Base-by-base conservation (phyloP, 2,329 filamentous ascomycete species). In the Ascocoryne sarcoides region DNA sequence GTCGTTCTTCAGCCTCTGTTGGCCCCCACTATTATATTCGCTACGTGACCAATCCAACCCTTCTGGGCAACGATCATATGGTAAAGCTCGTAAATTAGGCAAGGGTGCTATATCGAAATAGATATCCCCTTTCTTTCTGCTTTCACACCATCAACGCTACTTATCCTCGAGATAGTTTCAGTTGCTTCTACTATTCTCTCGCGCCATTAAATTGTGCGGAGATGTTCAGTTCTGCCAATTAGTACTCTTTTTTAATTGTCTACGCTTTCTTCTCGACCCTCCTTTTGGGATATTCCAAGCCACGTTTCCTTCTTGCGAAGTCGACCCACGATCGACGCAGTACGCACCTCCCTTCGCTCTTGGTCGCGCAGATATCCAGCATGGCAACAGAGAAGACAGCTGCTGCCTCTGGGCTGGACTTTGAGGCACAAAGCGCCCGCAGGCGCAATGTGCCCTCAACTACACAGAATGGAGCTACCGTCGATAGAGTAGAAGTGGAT, bases 321-420 rank as follows among this genome's bases (percentile, higher is more conserved):
- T 35, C 16, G 14, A 18, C 21, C 38, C 9, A 32, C 33, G 12
- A 36, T 32, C 34, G 32, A 39, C 23, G 23, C 23, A 26, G 7
- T 12, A 7, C 12, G 23, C 23, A 12, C 23, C 23, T 26, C 23
- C 23, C 7, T 7, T 7, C 23, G 12, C 23, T 26, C 23, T 26
- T 12, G 23, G 23, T 26, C 23, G 23, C 12, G 7, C 7, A 26
- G 7, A 26, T 26, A 7, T 26, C 7, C 23, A 12, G 12, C 23
- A 61, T 61, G 58, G 54, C 58, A 45, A 45, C 54, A 21, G 67
- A 70, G 43, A 71, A 68, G 62, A 67, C 70, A 58, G 65, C 68
- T 56, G 64, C 71, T 61, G 75, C 71, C 61, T 76, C 77, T 29
- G 77, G 77, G 62, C 70, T 72, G 56, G 75, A 79, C 53, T 37